Conservation (phyloP, 441 rosid genomes). For the Populus hybrid region DNA sequence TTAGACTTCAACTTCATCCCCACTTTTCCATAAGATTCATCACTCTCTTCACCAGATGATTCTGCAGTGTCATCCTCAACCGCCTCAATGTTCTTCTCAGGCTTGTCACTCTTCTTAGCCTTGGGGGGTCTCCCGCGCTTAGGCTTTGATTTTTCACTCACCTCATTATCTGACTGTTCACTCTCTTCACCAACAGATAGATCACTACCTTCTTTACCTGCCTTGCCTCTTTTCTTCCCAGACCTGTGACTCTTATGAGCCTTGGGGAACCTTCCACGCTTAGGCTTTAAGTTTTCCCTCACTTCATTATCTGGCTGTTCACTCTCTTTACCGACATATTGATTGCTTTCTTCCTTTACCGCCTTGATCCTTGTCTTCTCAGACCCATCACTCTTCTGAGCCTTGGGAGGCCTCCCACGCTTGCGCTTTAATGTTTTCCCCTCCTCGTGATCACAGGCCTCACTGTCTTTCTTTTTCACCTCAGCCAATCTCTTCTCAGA, state of each 20-base stretch:
- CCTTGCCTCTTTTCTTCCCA: constrained; percentile 9
- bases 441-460: not conserved
- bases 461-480: constrained; percentile 14
- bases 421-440: not conserved
- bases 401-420: not conserved
- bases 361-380: not conserved
- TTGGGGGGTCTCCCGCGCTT: constrained; percentile 30
- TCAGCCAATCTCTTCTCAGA: constrained; percentile 12
- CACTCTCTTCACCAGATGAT: not conserved
- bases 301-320: not conserved
- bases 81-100: constrained; percentile 2
- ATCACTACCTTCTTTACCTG: constrained; percentile 2
- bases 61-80: constrained; percentile 9
- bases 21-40: constrained; percentile 1
- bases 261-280: constrained; percentile 24
- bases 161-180: constrained; percentile 5
- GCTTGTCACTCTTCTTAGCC: constrained; percentile 12
- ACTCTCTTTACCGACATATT: not conserved
- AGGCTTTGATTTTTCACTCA: constrained; percentile 12
- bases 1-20: constrained; percentile 18
- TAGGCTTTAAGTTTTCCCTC: not conserved
- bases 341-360: constrained; percentile 4
- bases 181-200: constrained; percentile 3
- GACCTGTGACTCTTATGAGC: constrained; percentile 16
- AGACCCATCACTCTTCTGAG: constrained; percentile 7